Conservation (phyloP, 1,284 basidiomycete genomes). For the Moesziomyces aphidis region DNA sequence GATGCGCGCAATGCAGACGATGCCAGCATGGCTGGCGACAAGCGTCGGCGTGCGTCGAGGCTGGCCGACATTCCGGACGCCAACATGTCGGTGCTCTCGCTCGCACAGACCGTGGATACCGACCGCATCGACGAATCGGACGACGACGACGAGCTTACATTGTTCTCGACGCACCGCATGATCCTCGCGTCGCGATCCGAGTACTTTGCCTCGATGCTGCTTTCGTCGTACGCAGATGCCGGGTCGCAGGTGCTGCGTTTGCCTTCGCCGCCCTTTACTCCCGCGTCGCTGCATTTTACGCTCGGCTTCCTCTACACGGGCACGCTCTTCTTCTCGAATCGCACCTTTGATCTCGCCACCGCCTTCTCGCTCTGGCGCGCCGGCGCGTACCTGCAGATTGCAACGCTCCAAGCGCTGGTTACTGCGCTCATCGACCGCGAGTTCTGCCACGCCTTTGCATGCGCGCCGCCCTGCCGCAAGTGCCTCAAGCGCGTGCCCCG, state of each 20-base stretch:
- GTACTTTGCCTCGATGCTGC: constrained; percentile 83
- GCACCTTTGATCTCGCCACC: constrained; percentile 90
- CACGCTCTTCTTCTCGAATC: constrained; percentile 89
- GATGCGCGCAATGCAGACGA: constrained; percentile 1
- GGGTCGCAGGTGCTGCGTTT: constrained; percentile 39
- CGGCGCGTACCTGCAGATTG: constrained; percentile 82
- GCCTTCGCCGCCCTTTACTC: constrained; percentile 84
- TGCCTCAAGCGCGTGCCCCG: constrained; percentile 60
- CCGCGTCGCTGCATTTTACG: constrained; percentile 92
- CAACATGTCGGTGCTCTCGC: constrained; percentile 48
- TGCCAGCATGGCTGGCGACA: background rate
- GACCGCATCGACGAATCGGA: constrained; percentile 32
- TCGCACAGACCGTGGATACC: constrained; percentile 44
- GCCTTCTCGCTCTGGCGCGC: constrained; percentile 89
- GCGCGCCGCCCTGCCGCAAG: constrained; percentile 60
- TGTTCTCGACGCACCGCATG: constrained; percentile 89
- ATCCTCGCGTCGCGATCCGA: constrained; percentile 88
- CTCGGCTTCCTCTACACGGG: constrained; percentile 94
- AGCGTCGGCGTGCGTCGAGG: constrained; percentile 2
- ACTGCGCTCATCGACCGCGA: constrained; percentile 53
- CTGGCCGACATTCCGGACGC: constrained; percentile 54
- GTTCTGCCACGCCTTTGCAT: constrained; percentile 61
- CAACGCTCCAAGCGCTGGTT: constrained; percentile 54
- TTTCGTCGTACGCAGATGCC: constrained; percentile 73
- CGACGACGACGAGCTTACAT: constrained; percentile 48